phyloP scores from a whole-genome alignment of 345 rosid species.

The Pelargonium nanum region DNA sequence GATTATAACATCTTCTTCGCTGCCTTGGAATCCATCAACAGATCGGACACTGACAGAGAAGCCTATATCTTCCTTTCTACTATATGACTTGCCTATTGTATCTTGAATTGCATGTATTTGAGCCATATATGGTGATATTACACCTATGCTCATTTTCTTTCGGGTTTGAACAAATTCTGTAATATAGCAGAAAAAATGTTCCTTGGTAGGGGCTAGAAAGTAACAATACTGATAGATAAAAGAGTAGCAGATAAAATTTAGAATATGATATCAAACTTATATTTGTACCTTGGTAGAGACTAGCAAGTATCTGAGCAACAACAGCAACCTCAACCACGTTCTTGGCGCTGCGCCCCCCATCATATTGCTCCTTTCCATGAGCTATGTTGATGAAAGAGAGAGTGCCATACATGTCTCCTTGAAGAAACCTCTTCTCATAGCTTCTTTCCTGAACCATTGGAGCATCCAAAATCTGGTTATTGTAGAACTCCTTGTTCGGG shows the following conservation, averaged over 20 bases:
- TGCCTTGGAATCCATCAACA: neutral
- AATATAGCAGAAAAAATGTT: too few species aligned
- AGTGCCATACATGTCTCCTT: neutral
- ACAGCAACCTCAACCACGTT: neutral
- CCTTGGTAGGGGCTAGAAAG: neutral
- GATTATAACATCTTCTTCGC: neutral
- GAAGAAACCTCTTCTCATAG: neutral
- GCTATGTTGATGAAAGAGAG: neutral
- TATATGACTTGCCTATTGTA: neutral
- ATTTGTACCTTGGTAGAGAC: neutral
- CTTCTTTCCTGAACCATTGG: neutral
- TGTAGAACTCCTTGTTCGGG: neutral
- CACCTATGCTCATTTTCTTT: neutral
- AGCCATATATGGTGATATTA: neutral
- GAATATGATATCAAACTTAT: neutral
- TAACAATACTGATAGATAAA: too few species aligned
- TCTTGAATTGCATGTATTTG: neutral
- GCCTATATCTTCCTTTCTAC: neutral
- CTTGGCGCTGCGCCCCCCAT: neutral
- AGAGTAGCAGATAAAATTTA: neutral
- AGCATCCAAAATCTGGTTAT: neutral
- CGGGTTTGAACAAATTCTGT: neutral
- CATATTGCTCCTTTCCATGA: neutral
- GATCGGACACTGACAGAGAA: neutral
- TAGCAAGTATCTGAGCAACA: neutral